phyloP scores from a whole-genome alignment of 2,329 filamentous ascomycete species.

The Lachnellula suecica region DNA sequence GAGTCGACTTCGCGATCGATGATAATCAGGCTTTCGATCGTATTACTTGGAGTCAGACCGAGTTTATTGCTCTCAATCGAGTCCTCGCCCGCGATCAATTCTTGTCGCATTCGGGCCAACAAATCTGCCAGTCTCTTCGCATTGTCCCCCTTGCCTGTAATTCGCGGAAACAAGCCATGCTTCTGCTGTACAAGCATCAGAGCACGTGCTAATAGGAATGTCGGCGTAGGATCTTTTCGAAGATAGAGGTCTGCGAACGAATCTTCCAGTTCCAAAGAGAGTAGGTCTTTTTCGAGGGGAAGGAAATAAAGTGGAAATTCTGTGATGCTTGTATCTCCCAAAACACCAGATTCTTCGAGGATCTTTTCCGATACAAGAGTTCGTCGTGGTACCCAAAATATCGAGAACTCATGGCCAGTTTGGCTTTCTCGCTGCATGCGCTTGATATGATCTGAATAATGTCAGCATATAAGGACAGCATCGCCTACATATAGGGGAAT shows the following conservation, averaged over 20 bases:
- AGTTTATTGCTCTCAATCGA: conserved; percentile 58
- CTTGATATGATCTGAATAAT: conserved; percentile 78
- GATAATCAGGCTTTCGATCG: conserved; percentile 87
- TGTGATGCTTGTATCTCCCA: conserved; percentile 86
- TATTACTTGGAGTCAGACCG: conserved; percentile 80
- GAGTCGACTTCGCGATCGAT: conserved; percentile 96
- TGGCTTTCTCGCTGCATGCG: conserved; percentile 84
- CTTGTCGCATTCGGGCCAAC: conserved; percentile 86
- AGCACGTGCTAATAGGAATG: conserved; percentile 84
- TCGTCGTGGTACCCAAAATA: conserved; percentile 93
- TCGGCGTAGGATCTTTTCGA: conserved; percentile 85
- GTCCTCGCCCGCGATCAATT: conserved; percentile 78
- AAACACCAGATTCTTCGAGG: conserved; percentile 86
- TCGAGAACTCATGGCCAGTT: conserved; percentile 91
- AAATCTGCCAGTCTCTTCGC: conserved; percentile 86
- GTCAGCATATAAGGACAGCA: conserved; percentile 61
- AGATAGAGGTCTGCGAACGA: conserved; percentile 87
- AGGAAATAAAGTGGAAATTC: conserved; percentile 90
- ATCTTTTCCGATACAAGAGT: conserved; percentile 90
- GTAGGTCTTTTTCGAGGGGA: conserved; percentile 83
- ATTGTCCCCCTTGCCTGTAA: conserved; percentile 94
- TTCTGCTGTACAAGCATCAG: conserved; percentile 92
- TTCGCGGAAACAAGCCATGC: conserved; percentile 90
- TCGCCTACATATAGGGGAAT: conserved; percentile 34
- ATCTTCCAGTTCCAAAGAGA: conserved; percentile 87